Evolutionary conservation across 148 eudicot genomes (phyloP).

Genomic region (Nepenthes gracilis): DNA sequence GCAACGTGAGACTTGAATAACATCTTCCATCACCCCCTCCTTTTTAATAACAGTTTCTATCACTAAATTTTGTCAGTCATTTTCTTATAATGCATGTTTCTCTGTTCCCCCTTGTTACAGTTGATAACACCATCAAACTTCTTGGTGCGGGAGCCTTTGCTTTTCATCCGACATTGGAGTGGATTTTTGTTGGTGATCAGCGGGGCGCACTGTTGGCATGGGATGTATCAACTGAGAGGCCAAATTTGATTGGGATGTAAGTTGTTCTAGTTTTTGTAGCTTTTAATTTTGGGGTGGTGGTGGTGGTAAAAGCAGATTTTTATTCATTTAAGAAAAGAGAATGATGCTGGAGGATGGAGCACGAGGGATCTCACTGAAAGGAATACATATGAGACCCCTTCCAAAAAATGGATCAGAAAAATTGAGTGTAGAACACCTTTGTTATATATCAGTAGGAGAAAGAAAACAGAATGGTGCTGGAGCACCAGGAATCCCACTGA

Average conservation of each 20-base stretch:
- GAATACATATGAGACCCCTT: too few species aligned
- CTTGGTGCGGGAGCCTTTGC: conserved; percentile 97
- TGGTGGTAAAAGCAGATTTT: background rate
- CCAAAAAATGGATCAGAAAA: too few species aligned
- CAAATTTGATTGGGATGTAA: conserved; percentile 98
- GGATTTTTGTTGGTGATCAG: conserved; percentile 93
- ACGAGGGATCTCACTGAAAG: too few species aligned
- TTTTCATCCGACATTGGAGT: conserved; percentile 90
- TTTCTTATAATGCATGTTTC: conserved; percentile 2
- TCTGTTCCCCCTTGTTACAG: conserved; percentile 31
- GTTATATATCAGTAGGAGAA: too few species aligned
- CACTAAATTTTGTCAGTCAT: conserved; percentile 1
- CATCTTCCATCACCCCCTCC: background rate
- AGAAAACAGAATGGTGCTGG: too few species aligned
- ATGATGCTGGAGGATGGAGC: too few species aligned
- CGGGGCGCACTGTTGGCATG: conserved; percentile 94
- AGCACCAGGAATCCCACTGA: too few species aligned
- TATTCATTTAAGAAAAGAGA: too few species aligned
- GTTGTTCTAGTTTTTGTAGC: conserved; percentile 4
- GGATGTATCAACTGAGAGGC: conserved; percentile 99
- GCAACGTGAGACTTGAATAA: conserved; percentile 58
- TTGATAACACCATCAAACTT: conserved; percentile 91
- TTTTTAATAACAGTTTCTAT: background rate
- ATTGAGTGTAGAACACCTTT: too few species aligned
- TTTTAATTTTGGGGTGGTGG: too few species aligned